These are phyloP conservation scores for Aspergillus amoenus DNA, from an alignment of 2,329 filamentous ascomycete genomes.

Conservation along the genomic window DNA sequence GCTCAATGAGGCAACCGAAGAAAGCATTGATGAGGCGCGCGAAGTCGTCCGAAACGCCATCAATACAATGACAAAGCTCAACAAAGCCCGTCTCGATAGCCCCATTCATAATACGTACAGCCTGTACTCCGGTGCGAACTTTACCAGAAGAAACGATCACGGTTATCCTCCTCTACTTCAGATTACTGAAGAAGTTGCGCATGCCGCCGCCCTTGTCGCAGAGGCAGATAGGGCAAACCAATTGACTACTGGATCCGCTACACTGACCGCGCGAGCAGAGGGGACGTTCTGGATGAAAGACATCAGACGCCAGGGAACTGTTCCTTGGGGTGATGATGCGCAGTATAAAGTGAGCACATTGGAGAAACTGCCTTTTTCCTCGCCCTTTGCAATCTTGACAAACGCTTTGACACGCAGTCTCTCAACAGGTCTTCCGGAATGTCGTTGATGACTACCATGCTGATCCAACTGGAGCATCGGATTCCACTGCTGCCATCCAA, in stretches of 20 bases:
- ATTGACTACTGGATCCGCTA: not conserved
- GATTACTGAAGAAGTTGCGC: conserved; percentile 8
- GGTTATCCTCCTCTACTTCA: conserved; percentile 3
- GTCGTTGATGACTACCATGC: conserved; percentile 13
- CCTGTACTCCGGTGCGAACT: not conserved
- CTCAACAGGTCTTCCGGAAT: conserved; percentile 12
- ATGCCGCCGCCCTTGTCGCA: conserved; percentile 12
- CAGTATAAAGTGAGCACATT: conserved; percentile 5
- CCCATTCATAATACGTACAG: conserved; percentile 1
- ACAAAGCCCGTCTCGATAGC: conserved; percentile 10
- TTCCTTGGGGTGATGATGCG: conserved; percentile 10
- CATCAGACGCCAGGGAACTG: conserved; percentile 11
- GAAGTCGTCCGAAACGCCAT: conserved; percentile 9
- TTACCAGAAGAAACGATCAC: not conserved
- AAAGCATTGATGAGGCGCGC: conserved; percentile 8
- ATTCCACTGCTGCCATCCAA: conserved; percentile 37
- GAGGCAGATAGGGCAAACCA: conserved; percentile 4
- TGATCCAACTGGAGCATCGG: conserved; percentile 10
- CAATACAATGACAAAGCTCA: conserved; percentile 11
- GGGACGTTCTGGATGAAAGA: conserved; percentile 14
- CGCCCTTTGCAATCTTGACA: not conserved
- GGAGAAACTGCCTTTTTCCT: not conserved
- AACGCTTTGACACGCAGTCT: not conserved
- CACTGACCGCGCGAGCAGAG: not conserved
- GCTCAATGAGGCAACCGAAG: not conserved